Base-by-base conservation (phyloP, 306 rosid genomes). In the Glycine tomentella region DNA sequence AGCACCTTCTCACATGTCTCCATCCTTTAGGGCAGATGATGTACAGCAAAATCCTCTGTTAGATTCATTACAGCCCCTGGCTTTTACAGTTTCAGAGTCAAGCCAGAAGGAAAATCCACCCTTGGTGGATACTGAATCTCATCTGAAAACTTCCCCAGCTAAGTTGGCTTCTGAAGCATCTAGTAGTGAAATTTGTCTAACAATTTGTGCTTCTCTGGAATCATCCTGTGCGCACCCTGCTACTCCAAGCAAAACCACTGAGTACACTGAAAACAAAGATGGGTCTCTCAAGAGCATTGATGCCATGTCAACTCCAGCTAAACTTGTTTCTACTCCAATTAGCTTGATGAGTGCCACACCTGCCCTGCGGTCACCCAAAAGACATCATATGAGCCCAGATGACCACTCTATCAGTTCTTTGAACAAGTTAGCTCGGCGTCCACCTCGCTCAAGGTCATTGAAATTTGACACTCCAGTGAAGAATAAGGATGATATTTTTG, bases 391-490 rank as follows among this genome's bases (percentile, higher is more conserved):
- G n/a, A n/a, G n/a, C n/a, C n/a, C 96, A 0, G 90, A 87, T 10
- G 86, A 86, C 44, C 75, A 74, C 74, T 48, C 79, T 65, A 14
- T 72, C 36, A 42, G 71, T 82, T 80, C 87, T 13, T 75, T 81
- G 1, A 86, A 67, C 82, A 93, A 87, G 74, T 63, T 95, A 81
- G 86, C 80, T 67, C 82, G 91, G 86, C 91, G 87, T 2, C 89
- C 91, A 50, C 84, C 88, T 9, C 83, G 89, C 20, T 57, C 87
- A 20, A 90, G 91, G 76, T 89, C 94, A 7, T 87, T 95, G 85
- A 90, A 85, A 80, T 94, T 91, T 52, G 92, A 90, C 84, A 80
- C 92, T 79, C 97, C 92, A 3, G 83, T 88, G 76, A 94, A 91
- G 86, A 87, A 82, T 79, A 86, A 53, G 69, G 64, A 85, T 4